A percentile compares a stretch with the other conserved stretches of the same genome.
Conservation (phyloP, 1,284 basidiomycete genomes). For the Ustilago trichophora region DNA sequence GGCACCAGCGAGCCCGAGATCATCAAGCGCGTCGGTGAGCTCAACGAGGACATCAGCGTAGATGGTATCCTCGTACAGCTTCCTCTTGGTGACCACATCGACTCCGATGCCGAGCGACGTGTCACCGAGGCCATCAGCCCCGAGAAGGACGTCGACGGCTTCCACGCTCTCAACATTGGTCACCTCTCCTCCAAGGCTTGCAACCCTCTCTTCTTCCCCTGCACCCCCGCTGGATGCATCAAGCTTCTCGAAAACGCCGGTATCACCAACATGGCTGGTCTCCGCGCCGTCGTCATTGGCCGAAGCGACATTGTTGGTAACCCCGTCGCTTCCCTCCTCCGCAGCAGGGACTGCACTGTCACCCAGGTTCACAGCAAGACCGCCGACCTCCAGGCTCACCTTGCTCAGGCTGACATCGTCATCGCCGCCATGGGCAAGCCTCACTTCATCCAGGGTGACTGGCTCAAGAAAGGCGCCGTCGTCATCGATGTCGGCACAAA, state of each 20-base stretch:
- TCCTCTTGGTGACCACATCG: constrained; percentile 88
- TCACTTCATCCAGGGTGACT: constrained; percentile 88
- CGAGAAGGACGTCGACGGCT: constrained; percentile 98
- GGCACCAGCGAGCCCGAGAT: constrained; percentile 80
- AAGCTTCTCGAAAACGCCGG: constrained; percentile 86
- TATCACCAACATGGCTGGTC: constrained; percentile 70
- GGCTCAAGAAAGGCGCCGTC: constrained; percentile 90
- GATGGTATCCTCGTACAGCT: constrained; percentile 96
- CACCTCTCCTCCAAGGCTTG: constrained; percentile 90
- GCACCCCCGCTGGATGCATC: constrained; percentile 93
- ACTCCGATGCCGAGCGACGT: constrained; percentile 82
- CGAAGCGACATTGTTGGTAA: constrained; percentile 98
- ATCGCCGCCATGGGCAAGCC: constrained; percentile 93
- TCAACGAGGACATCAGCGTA: constrained; percentile 84
- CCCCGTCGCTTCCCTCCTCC: constrained; percentile 88
- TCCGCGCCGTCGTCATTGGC: constrained; percentile 90
- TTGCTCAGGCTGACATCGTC: constrained; percentile 88
- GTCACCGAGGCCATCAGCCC: constrained; percentile 95
- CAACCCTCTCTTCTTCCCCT: constrained; percentile 89
- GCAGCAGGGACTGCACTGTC: constrained; percentile 91
- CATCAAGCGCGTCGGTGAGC: constrained; percentile 78
- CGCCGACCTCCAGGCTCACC: constrained; percentile 75
- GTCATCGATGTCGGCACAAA: constrained; percentile 84
- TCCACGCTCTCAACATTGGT: constrained; percentile 99
- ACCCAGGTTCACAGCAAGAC: constrained; percentile 96